These are phyloP conservation scores for Aphanoascus verrucosus DNA, from an alignment of 2,329 filamentous ascomycete species.

Conservation along the genomic window DNA sequence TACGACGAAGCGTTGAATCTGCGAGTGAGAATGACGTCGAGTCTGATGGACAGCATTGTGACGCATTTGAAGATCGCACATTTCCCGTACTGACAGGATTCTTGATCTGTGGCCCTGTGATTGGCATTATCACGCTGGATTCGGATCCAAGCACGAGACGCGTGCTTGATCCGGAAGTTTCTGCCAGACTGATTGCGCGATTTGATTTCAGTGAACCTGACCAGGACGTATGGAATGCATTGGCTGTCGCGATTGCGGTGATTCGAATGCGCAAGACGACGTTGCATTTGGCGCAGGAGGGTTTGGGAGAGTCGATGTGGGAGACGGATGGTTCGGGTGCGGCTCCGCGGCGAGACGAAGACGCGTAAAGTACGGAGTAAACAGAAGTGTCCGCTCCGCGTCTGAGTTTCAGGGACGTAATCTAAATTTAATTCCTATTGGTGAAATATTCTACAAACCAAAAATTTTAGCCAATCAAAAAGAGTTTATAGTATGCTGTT, in stretches of 20 bases:
- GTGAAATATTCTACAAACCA: background rate
- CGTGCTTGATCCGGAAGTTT: conserved; percentile 15
- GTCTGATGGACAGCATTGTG: too few relatives aligned
- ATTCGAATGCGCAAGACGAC: conserved; percentile 44
- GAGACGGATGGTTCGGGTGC: background rate
- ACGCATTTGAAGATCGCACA: conserved; percentile 15
- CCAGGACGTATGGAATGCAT: conserved; percentile 51
- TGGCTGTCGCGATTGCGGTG: conserved; percentile 47
- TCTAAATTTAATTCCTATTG: background rate
- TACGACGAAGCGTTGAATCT: conserved; percentile 10
- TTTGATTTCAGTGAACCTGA: conserved; percentile 44
- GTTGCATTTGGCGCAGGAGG: conserved; percentile 31
- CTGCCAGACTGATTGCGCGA: conserved; percentile 36
- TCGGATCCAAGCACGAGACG: conserved; percentile 27
- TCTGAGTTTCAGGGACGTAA: background rate
- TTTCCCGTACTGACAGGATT: conserved; percentile 46
- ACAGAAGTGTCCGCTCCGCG: too few relatives aligned
- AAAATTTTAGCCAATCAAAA: background rate
- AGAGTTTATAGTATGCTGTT: background rate
- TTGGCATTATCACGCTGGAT: conserved; percentile 44
- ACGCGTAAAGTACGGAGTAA: background rate
- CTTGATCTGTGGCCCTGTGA: conserved; percentile 43
- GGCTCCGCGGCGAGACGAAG: background rate
- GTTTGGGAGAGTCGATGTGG: background rate
- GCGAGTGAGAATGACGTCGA: background rate